Percentiles rank a stretch among this genome's conserved stretches.
phyloP scores from a whole-genome alignment of 2,329 filamentous ascomycete species.

The Fusarium tricinctum region DNA sequence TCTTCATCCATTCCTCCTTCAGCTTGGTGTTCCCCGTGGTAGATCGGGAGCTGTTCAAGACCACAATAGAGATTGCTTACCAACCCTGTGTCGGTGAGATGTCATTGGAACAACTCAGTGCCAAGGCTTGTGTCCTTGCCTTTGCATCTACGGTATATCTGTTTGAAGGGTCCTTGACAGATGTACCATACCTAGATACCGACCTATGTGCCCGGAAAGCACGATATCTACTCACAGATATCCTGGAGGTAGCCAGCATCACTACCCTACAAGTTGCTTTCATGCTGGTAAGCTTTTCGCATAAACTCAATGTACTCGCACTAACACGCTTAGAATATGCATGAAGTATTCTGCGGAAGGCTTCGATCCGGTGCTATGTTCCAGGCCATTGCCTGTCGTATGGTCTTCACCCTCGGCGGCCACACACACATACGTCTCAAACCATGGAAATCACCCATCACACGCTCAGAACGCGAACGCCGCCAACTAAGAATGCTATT shows the following conservation, averaged over 20 bases:
- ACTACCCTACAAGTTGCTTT: conserved; percentile 61
- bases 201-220: conserved; percentile 59
- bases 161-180: conserved; percentile 34
- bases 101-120: conserved; percentile 51
- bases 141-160: conserved; percentile 59
- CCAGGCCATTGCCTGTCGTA: conserved; percentile 61
- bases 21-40: conserved; percentile 64
- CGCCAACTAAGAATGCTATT: conserved; percentile 61
- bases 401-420: conserved; percentile 64
- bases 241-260: conserved; percentile 60
- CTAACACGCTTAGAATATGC: conserved; percentile 53
- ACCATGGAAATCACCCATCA: conserved; percentile 26
- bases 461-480: conserved; percentile 47
- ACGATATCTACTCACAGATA: conserved; percentile 58
- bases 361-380: conserved; percentile 62
- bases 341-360: conserved; percentile 62
- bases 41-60: conserved; percentile 61
- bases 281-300: conserved; percentile 61
- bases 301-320: fast-evolving
- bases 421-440: conserved; percentile 52
- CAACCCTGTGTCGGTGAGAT: conserved; percentile 30
- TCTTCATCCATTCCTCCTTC: conserved; percentile 53
- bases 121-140: conserved; percentile 63
- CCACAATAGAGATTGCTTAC: conserved; percentile 63
- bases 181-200: conserved; percentile 53